Evolutionary conservation across 2,329 filamentous ascomycete genomes (phyloP), one percentile per base, ranked within the genome.

Genomic region (Alternaria sp.): DNA sequence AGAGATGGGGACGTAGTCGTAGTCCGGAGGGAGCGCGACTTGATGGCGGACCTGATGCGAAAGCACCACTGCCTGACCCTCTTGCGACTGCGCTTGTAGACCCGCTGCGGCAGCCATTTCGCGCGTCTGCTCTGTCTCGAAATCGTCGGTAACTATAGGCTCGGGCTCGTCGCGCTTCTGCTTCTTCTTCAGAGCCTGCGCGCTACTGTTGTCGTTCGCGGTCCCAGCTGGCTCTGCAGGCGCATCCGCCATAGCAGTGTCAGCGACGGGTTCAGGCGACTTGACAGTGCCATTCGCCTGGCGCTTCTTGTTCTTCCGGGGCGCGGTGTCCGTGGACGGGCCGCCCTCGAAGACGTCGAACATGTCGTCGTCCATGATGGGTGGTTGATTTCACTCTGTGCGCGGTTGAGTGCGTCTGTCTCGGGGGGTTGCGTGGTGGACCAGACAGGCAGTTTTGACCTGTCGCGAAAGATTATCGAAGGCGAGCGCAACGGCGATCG

Each of bases 21-120:
- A 97, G 78, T 97, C 93, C 10, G 95, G 94, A 3, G 96, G 96
- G 20, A 99, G 86, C 12, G 96, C 93, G 71, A 98, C 96, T 82
- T 99, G 95, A 85, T 99, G 96, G 81, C 97, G 94, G 73, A 99
- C 97, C 83, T 99, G 97, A 84, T 99, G 96, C 50, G 93, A 95
- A 56, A 99, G 83, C 21, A 97, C 90, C 26, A 99, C 88, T 6
- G 91, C 88, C 50, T 89, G 85, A 26, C 86, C 84, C 58, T 94
- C 91, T 68, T 87, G 88, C 79, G 87, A 87, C 79, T 81, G 85
- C 64, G 82, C 85, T 77, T 86, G 89, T 64, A 84, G 85, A 69
- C 92, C 94, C 30, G 90, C 89, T 6, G 93, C 91, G 25, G 90
- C 91, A 21, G 92, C 93, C 43, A 99, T 87, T 81, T 98, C 93